Conservation (phyloP, 2,329 filamentous ascomycete species). For the Pestalotiopsis sp. region DNA sequence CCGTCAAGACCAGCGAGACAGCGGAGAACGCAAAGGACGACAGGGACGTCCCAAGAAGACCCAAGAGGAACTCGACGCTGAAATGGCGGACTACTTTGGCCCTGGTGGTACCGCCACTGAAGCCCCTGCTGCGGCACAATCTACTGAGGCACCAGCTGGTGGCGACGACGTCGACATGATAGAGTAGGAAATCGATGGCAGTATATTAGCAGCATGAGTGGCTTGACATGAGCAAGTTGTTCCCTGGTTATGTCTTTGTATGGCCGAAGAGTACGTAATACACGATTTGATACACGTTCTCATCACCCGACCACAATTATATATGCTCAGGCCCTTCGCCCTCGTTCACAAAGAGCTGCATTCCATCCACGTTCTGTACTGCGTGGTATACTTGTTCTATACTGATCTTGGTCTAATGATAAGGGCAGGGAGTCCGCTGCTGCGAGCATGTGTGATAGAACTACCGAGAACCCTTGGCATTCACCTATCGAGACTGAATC, state of each 20-base stretch:
- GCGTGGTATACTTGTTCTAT: neutral
- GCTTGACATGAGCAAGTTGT: neutral
- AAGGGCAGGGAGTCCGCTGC: neutral
- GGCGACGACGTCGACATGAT: conserved; percentile 73
- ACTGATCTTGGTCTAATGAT: neutral
- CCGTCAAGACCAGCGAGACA: conserved; percentile 36
- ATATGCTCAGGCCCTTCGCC: neutral
- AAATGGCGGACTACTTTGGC: conserved; percentile 94
- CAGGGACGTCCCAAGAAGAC: conserved; percentile 77
- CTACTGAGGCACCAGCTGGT: conserved; percentile 24
- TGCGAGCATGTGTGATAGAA: neutral
- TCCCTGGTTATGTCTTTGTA: neutral
- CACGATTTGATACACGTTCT: neutral
- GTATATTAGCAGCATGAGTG: neutral
- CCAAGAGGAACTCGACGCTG: conserved; percentile 89
- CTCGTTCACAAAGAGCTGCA: neutral
- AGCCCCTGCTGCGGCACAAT: conserved; percentile 37
- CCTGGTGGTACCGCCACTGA: conserved; percentile 40
- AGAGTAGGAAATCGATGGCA: conserved; percentile 43
- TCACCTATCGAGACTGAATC: neutral
- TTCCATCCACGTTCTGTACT: neutral
- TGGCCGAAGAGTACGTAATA: neutral
- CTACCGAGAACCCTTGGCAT: neutral
- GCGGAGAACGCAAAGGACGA: conserved; percentile 42
- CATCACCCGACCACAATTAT: neutral